Base-by-base conservation (phyloP, 345 rosid species). In the Diplotaxis tenuifolia region DNA sequence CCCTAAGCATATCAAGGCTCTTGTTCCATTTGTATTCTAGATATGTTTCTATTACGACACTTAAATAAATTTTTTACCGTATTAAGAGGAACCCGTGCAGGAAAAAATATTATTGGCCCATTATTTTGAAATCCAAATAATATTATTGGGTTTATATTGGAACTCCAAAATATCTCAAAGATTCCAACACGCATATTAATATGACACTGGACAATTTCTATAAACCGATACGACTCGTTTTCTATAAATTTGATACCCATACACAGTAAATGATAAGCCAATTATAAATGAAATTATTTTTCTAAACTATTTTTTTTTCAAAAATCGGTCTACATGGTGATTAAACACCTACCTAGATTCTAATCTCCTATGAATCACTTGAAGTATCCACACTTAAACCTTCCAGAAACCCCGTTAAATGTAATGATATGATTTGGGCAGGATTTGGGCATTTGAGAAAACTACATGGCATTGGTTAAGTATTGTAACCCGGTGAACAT, bases 11-110 rank as follows among this genome's bases (percentile, higher is more conserved):
- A 70, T 84, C 38, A 86, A 85, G 78, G 83, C 91, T 62, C 71
- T 91, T 3, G 12, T 86, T 38, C 96, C 98, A 2, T 84, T 55
- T 66, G 59, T 86, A 1, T 88, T 89, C 42, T 89, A 81, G 81
- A 34, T 5, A 27, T 31, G 53, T 54, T 53, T 50, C 56, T 9
- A 50, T 50, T 50, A 42, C n/a, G n/a, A n/a, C n/a, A n/a, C n/a
- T n/a, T n/a, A n/a, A n/a, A n/a, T n/a, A n/a, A n/a, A n/a, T n/a
- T n/a, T n/a, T n/a, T 42, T 14, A 23, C 60, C 18, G 25, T 5
- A 12, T 12, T 23, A 53, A 21, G 4, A 52, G 11, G 7, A 58
- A 14, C 7, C 63, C 45, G 12, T 11, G 45, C 10, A 15, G 25
- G 10, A 23, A 12, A 14, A 3, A 25, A 25, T 7, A 3, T 7